Percentiles rank a stretch among this genome's conserved stretches.
These are phyloP conservation scores for Tuber calosporum DNA, from an alignment of 495 filamentous ascomycete species.

Conservation along the genomic window DNA sequence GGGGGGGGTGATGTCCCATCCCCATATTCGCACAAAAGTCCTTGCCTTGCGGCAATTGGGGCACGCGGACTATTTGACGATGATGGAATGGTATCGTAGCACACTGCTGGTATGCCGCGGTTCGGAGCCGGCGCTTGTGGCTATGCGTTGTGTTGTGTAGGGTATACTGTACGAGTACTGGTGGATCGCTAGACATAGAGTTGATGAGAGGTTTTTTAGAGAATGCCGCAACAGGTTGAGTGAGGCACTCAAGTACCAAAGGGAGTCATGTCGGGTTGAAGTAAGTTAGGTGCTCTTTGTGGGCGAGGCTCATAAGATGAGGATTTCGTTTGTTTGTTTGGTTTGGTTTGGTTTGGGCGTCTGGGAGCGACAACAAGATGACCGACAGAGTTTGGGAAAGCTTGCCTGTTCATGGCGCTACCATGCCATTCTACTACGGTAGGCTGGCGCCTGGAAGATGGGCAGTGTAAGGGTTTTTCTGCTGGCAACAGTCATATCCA, in stretches of 20 bases:
- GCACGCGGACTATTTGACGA: neutral
- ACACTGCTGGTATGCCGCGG: neutral
- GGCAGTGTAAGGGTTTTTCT: too few relatives aligned
- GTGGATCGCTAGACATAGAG: neutral
- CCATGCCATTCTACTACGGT: too few relatives aligned
- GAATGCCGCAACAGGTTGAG: neutral
- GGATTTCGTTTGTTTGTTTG: neutral
- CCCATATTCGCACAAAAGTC: neutral
- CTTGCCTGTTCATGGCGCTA: too few relatives aligned
- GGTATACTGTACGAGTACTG: too few relatives aligned
- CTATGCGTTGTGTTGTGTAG: neutral
- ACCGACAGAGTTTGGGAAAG: neutral
- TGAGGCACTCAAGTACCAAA: neutral
- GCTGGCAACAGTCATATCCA: too few relatives aligned
- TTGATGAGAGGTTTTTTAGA: neutral
- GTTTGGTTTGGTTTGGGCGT: neutral
- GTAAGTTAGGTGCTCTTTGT: neutral
- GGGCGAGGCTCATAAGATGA: neutral
- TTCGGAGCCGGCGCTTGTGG: neutral
- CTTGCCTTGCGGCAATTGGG: neutral
- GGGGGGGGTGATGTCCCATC: neutral
- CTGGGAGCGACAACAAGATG: neutral
- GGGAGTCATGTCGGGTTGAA: neutral
- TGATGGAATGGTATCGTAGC: neutral
- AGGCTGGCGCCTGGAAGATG: too few relatives aligned